phyloP scores from a whole-genome alignment of 1,139 yeast genomes.

The Dujonia santamariae region DNA sequence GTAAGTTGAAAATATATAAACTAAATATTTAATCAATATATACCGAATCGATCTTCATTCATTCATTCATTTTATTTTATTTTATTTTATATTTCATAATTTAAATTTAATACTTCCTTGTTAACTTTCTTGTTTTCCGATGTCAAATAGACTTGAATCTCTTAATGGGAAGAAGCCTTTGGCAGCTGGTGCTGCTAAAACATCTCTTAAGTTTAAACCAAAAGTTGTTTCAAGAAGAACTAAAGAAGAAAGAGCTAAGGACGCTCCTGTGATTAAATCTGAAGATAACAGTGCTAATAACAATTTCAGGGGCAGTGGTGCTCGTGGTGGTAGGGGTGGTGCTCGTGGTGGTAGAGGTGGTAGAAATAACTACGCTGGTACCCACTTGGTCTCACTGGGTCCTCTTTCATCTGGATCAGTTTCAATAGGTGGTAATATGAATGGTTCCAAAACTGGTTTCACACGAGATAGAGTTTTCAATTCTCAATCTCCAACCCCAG shows the following conservation, averaged over 20 bases:
- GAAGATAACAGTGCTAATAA: slow-evolving; percentile 20
- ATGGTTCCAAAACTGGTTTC: slow-evolving; percentile 24
- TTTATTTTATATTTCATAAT: too few species aligned
- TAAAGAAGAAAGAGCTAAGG: slow-evolving; percentile 77
- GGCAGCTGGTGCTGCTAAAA: slow-evolving; percentile 31
- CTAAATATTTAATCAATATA: too few species aligned
- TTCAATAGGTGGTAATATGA: slow-evolving; percentile 33
- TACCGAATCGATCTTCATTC: too few species aligned
- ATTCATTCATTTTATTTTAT: too few species aligned
- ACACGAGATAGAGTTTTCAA: slow-evolving; percentile 26
- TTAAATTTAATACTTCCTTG: too few species aligned
- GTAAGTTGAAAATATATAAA: too few species aligned
- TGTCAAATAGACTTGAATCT: slow-evolving; percentile 47
- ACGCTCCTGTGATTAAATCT: slow-evolving; percentile 56
- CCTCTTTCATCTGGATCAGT: slow-evolving; percentile 70
- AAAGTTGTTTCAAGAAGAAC: slow-evolving; percentile 79
- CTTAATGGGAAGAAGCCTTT: slow-evolving; percentile 28
- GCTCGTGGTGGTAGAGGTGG: slow-evolving; percentile 38
- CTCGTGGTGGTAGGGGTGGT: slow-evolving; percentile 26
- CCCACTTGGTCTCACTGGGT: slow-evolving; percentile 69
- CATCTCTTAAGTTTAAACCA: slow-evolving; percentile 69
- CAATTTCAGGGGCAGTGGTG: slow-evolving; percentile 22
- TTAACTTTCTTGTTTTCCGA: too few species aligned
- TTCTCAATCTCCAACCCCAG: slow-evolving; percentile 32
- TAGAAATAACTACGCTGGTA: slow-evolving; percentile 51